phyloP scores from a whole-genome alignment of 768 basidiomycete genomes.

The Cystobasidium ongulense region DNA sequence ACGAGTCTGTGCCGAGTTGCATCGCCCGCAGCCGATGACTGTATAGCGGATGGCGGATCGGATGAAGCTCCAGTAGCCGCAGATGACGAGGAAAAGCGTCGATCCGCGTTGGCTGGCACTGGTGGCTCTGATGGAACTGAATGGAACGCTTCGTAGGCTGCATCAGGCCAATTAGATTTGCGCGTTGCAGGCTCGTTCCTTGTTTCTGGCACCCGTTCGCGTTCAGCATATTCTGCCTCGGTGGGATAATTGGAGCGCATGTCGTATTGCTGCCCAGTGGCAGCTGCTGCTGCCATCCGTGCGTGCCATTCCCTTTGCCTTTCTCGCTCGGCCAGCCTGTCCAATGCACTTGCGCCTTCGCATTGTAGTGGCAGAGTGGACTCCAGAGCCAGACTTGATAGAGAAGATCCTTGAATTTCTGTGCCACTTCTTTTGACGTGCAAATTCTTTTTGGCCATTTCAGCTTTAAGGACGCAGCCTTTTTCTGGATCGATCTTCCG shows the following conservation, averaged over 20 bases:
- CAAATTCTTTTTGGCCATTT: slow-evolving; percentile 99
- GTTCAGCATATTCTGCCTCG: background rate
- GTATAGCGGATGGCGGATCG: too few species aligned
- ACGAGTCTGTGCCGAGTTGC: background rate
- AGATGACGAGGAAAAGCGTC: background rate
- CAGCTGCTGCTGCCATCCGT: background rate
- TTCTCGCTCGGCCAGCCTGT: slow-evolving; percentile 15
- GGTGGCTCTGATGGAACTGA: slow-evolving; percentile 49
- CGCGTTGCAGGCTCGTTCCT: background rate
- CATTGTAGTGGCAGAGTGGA: background rate
- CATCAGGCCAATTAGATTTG: background rate
- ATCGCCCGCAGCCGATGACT: background rate
- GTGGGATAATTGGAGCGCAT: background rate
- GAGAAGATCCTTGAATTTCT: background rate
- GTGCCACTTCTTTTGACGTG: slow-evolving; percentile 65
- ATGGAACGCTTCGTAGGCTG: slow-evolving; percentile 72
- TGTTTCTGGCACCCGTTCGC: background rate
- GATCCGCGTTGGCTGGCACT: background rate
- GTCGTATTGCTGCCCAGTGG: background rate
- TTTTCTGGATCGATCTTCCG: slow-evolving; percentile 85
- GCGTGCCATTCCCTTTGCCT: background rate
- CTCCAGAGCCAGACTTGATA: background rate
- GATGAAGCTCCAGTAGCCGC: background rate
- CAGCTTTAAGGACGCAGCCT: slow-evolving; percentile 85
- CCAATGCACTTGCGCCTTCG: slow-evolving; percentile 15